Conservation (phyloP, 768 basidiomycete species). For the Leccinum incarnatum region DNA sequence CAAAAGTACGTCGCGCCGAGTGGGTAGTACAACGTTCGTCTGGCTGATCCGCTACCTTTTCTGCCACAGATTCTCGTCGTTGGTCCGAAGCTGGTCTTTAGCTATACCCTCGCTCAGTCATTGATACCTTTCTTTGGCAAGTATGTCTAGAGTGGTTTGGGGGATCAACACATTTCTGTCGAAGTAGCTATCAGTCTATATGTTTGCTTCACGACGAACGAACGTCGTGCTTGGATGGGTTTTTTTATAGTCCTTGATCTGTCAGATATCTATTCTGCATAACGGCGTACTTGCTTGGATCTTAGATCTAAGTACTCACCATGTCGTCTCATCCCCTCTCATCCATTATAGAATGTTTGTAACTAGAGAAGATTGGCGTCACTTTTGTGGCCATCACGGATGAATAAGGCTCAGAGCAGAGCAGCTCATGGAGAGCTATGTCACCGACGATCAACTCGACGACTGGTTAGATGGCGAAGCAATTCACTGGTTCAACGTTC, state of each 20-base stretch:
- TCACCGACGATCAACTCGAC: too few species aligned
- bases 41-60: constrained; percentile 7
- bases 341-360: too few species aligned
- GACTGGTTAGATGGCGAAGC: too few species aligned
- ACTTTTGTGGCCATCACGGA: too few species aligned
- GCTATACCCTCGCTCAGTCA: constrained; percentile 94
- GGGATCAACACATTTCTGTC: neutral
- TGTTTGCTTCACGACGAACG: constrained; percentile 1
- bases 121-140: constrained; percentile 90
- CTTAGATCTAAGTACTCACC: too few species aligned
- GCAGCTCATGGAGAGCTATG: too few species aligned
- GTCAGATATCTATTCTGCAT: constrained; percentile 4
- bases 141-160: constrained; percentile 54
- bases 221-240: neutral
- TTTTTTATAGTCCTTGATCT: constrained; percentile 14
- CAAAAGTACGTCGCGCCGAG: constrained; percentile 61
- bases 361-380: too few species aligned
- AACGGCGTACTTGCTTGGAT: neutral
- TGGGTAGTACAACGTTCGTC: neutral
- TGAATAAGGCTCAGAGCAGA: too few species aligned
- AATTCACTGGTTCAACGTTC: neutral
- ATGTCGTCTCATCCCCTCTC: too few species aligned
- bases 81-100: constrained; percentile 97
- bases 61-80: constrained; percentile 79
- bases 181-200: neutral